Percentiles rank a stretch among this genome's conserved stretches.
These are phyloP conservation scores for Micractinium conductrix DNA, from an alignment of 139 green algal genomes.

Conservation along the genomic window DNA sequence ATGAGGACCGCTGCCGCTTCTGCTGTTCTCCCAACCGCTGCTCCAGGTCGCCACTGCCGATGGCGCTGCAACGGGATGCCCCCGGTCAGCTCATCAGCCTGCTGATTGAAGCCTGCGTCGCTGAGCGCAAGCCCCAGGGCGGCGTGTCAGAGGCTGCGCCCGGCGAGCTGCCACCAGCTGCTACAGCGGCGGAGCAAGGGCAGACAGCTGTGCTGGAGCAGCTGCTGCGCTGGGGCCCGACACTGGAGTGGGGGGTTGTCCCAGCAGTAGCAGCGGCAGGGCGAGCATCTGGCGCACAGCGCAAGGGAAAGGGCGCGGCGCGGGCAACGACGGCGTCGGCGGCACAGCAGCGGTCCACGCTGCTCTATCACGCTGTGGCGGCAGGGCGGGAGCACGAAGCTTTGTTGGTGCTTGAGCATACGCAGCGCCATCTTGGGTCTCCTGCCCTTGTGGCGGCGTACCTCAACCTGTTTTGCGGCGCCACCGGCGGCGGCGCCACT, in stretches of 20 bases:
- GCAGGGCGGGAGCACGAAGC: neutral
- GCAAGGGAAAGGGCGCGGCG: too few relatives aligned
- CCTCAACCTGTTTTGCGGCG: neutral
- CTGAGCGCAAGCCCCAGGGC: neutral
- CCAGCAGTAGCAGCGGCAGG: neutral
- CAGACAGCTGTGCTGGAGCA: neutral
- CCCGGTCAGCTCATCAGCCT: neutral
- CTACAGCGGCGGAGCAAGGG: neutral
- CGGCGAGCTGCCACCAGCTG: neutral
- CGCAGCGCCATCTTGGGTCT: neutral
- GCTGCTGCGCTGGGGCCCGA: neutral
- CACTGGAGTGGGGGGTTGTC: neutral
- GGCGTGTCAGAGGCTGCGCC: neutral
- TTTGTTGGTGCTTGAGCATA: neutral
- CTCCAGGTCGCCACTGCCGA: slow-evolving; percentile 10
- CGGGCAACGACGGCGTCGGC: neutral
- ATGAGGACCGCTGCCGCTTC: too few relatives aligned
- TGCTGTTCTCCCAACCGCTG: too few relatives aligned
- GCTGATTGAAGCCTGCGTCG: neutral
- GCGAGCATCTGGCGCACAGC: neutral
- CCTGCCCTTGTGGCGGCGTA: neutral
- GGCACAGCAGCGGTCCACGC: neutral
- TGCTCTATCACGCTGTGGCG: neutral
- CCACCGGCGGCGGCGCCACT: neutral
- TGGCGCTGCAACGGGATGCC: neutral